These are phyloP conservation scores for Fusarium abutilonis DNA, from an alignment of 2,329 filamentous ascomycete genomes.

Conservation along the genomic window DNA sequence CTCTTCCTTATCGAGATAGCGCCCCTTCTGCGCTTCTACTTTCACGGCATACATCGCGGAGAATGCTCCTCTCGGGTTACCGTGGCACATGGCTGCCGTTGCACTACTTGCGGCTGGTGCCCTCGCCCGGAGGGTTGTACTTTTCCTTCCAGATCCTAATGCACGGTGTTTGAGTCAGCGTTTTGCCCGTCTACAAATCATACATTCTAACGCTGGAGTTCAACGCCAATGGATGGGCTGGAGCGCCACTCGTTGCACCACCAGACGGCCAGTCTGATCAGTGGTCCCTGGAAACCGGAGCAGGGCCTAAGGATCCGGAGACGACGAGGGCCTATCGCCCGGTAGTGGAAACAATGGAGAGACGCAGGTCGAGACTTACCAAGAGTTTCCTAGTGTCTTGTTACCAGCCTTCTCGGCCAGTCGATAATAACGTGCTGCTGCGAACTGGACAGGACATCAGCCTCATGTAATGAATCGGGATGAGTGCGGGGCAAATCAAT, in stretches of 20 bases:
- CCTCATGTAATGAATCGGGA: constrained; percentile 55
- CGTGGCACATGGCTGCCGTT: constrained; percentile 26
- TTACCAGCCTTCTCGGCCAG: constrained; percentile 88
- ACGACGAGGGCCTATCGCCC: constrained; percentile 33
- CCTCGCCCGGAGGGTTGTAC: constrained; percentile 68
- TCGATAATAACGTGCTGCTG: constrained; percentile 89
- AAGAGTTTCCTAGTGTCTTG: constrained; percentile 93
- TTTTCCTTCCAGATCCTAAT: constrained; percentile 98
- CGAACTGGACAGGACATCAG: constrained; percentile 68
- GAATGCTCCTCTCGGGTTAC: constrained; percentile 15
- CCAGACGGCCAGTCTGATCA: constrained; percentile 4
- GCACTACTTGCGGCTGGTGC: constrained; percentile 54
- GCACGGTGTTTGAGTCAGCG: constrained; percentile 33
- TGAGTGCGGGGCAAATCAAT: constrained; percentile 12
- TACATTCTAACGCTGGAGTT: constrained; percentile 14
- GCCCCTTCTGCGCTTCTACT: neutral
- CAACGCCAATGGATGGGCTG: constrained; percentile 14
- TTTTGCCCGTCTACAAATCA: constrained; percentile 8
- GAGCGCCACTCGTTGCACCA: constrained; percentile 16
- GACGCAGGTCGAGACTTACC: constrained; percentile 64
- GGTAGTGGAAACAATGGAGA: constrained; percentile 19
- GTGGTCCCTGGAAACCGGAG: constrained; percentile 8
- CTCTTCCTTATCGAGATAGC: neutral
- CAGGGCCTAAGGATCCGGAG: constrained; percentile 4
- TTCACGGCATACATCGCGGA: constrained; percentile 21